A percentile compares a stretch with the other conserved stretches of the same genome.
phyloP scores from a whole-genome alignment of 1,284 basidiomycete genomes.

The Hortiboletus rubellus region DNA sequence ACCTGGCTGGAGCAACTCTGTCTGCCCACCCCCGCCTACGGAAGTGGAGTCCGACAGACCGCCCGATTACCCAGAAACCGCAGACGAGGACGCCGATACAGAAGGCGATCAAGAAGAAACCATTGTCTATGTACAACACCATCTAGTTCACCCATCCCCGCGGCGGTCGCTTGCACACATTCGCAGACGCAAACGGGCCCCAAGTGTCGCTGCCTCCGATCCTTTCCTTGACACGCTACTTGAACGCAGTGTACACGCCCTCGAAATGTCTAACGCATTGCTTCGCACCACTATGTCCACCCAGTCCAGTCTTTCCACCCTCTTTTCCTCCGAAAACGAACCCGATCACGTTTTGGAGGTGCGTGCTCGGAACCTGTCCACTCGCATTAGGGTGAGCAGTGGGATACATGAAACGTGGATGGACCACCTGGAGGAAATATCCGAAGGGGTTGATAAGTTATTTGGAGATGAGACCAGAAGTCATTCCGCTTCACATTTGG shows the following conservation, averaged over 20 bases:
- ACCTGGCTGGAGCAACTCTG: slow-evolving; percentile 25
- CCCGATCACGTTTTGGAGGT: slow-evolving; percentile 44
- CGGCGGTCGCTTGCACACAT: slow-evolving; percentile 13
- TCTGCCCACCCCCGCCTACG: slow-evolving; percentile 7
- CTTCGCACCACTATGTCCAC: slow-evolving; percentile 72
- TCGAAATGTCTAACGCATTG: slow-evolving; percentile 78
- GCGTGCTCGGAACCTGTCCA: slow-evolving; percentile 50
- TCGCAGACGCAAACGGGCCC: slow-evolving; percentile 26
- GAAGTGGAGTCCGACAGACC: slow-evolving; percentile 53
- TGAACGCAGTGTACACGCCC: slow-evolving; percentile 75
- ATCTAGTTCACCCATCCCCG: slow-evolving; percentile 18
- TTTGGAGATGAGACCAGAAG: slow-evolving; percentile 35
- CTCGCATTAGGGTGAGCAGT: slow-evolving; percentile 47
- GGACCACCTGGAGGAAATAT: slow-evolving; percentile 66
- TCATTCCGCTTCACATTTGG: slow-evolving; percentile 4
- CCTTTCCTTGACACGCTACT: slow-evolving; percentile 71
- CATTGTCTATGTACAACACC: slow-evolving; percentile 34
- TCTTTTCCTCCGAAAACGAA: slow-evolving; percentile 41
- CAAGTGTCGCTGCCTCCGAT: slow-evolving; percentile 26
- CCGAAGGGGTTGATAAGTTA: slow-evolving; percentile 57
- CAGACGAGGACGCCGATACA: slow-evolving; percentile 74
- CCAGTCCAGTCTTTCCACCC: slow-evolving; percentile 55
- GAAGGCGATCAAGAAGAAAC: slow-evolving; percentile 34
- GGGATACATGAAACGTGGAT: slow-evolving; percentile 56
- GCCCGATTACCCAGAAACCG: slow-evolving; percentile 73